phyloP scores from a whole-genome alignment of 345 rosid genomes.

The Reutealis trisperma region DNA sequence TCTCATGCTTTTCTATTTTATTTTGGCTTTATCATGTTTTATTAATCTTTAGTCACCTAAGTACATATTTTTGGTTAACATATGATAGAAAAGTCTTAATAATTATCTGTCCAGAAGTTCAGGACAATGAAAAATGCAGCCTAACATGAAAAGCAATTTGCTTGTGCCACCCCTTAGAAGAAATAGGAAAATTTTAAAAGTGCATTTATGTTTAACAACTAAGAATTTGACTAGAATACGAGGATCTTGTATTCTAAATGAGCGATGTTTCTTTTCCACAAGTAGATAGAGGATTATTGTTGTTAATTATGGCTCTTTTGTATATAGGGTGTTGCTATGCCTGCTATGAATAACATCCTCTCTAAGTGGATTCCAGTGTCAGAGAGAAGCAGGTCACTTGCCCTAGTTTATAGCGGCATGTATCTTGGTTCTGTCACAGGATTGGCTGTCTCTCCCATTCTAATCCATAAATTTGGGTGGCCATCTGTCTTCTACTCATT shows the following conservation, averaged over 20 bases:
- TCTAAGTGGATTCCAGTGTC: conserved; percentile 99
- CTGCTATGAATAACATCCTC: conserved; percentile 96
- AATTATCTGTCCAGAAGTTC: neutral
- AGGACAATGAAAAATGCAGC: neutral
- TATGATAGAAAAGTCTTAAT: neutral
- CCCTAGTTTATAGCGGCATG: conserved; percentile 96
- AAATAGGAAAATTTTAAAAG: neutral
- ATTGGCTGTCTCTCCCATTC: conserved; percentile 75
- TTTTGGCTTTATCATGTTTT: conserved; percentile 3
- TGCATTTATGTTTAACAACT: neutral
- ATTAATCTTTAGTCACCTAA: neutral
- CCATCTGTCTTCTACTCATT: conserved; percentile 92
- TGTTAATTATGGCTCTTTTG: conserved; percentile 29
- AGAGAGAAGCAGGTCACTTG: conserved; percentile 96
- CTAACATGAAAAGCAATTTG: neutral
- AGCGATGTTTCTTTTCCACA: conserved; percentile 8
- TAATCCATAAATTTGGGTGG: conserved; percentile 90
- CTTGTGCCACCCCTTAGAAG: neutral
- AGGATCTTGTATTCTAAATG: conserved; percentile 7
- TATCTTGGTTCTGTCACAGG: conserved; percentile 97
- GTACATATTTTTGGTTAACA: neutral
- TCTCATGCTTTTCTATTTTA: conserved; percentile 7
- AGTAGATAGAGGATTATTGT: conserved; percentile 23
- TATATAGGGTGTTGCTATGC: conserved; percentile 97
- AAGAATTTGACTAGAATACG: neutral